Evolutionary conservation across 75 land plant species (phyloP).

Genomic region (Selaginella moellendorffii): DNA sequence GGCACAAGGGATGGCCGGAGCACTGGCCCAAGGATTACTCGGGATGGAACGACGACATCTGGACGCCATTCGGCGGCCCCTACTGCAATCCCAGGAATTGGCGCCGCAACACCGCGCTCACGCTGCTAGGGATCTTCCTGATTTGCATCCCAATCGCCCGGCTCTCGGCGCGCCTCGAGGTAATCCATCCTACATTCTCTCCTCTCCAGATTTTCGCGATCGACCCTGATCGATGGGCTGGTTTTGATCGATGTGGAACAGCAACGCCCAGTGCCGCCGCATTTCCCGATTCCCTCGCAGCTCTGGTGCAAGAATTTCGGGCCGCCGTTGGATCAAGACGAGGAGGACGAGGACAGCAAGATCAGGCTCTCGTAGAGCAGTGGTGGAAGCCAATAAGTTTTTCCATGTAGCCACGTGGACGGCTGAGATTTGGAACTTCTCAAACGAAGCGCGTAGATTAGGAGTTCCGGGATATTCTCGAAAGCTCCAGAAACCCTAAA

Average conservation of each 20-base stretch:
- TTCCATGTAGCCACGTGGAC: too few relatives aligned
- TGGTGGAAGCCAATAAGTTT: too few relatives aligned
- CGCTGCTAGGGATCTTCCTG: conserved; percentile 67
- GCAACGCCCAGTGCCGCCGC: conserved; percentile 56
- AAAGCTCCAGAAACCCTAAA: not conserved
- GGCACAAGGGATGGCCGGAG: conserved; percentile 1
- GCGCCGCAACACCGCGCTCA: conserved; percentile 94
- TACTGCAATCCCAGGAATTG: conserved; percentile 75
- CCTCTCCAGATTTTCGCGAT: too few relatives aligned
- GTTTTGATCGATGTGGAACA: conserved; percentile 13
- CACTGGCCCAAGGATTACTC: conserved; percentile 11
- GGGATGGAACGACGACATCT: conserved; percentile 56
- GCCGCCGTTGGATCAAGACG: not conserved
- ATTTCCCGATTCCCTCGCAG: conserved; percentile 68
- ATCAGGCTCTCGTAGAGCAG: too few relatives aligned
- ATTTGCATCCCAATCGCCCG: conserved; percentile 90
- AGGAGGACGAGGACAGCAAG: not conserved
- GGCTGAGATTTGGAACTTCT: too few relatives aligned
- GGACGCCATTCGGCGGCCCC: conserved; percentile 95
- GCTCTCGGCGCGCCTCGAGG: conserved; percentile 94
- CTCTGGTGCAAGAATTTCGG: conserved; percentile 30
- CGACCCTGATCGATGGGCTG: too few relatives aligned
- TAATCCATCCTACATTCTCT: conserved; percentile 9
- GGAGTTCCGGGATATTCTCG: not conserved
- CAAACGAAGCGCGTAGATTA: too few relatives aligned